These are phyloP conservation scores for Emiliania huxleyi DNA, from an alignment of 78 protist species.

Conservation along the genomic window DNA sequence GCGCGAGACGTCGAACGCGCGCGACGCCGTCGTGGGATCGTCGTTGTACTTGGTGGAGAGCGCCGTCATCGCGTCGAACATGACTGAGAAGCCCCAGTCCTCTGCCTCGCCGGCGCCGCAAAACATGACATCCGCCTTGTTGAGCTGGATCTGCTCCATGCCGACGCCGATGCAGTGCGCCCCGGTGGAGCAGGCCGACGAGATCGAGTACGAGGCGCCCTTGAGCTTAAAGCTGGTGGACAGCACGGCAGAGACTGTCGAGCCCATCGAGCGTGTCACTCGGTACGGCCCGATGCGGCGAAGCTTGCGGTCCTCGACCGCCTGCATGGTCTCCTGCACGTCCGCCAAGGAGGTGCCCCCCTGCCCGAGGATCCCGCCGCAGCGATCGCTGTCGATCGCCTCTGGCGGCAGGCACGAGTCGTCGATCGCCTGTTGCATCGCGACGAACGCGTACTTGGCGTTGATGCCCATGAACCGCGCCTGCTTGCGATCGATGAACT, in stretches of 20 bases:
- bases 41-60: conserved; percentile 48
- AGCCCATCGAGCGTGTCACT: conserved; percentile 46
- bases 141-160: conserved; percentile 30
- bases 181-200: conserved; percentile 51
- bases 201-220: conserved; percentile 44
- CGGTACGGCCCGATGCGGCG: conserved; percentile 13
- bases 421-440: neutral
- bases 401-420: neutral
- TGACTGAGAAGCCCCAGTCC: conserved; percentile 36
- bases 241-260: conserved; percentile 36
- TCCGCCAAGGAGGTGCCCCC: conserved; percentile 33
- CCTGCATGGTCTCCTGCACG: conserved; percentile 12
- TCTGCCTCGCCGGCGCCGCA: conserved; percentile 49
- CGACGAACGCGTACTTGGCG: conserved; percentile 29
- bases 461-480: neutral
- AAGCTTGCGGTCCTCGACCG: conserved; percentile 8
- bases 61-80: conserved; percentile 51
- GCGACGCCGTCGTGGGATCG: conserved; percentile 28
- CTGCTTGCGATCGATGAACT: conserved; percentile 24
- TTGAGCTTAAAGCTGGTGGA: conserved; percentile 39
- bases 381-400: neutral
- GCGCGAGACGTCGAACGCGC: conserved; percentile 41
- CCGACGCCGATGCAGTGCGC: conserved; percentile 40
- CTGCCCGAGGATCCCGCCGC: conserved; percentile 44
- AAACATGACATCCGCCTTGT: conserved; percentile 13